Evolutionary conservation across 2,329 filamentous ascomycete genomes (phyloP).

Genomic region (Aspergillus sp.): DNA sequence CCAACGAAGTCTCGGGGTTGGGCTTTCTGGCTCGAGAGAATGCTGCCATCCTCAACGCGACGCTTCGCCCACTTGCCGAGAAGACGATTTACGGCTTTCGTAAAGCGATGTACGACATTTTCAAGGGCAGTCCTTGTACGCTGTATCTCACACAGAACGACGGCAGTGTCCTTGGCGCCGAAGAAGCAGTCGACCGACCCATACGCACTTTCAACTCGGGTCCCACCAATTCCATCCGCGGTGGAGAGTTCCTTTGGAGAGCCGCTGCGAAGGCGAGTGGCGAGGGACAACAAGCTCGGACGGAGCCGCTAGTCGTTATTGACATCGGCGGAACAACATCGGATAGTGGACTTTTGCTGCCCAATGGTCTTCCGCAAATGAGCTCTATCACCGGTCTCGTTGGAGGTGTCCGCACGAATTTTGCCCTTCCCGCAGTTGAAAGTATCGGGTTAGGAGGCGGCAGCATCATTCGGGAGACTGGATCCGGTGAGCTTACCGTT

Average conservation of each 20-base stretch:
- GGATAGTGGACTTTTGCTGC: slow-evolving; percentile 64
- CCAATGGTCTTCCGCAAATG: slow-evolving; percentile 62
- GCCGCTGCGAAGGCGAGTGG: background rate
- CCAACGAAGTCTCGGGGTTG: slow-evolving; percentile 47
- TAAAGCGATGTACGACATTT: slow-evolving; percentile 50
- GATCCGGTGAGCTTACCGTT: slow-evolving; percentile 48
- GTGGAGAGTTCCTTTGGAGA: slow-evolving; percentile 29
- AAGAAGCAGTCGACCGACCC: slow-evolving; percentile 52
- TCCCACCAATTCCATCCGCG: slow-evolving; percentile 59
- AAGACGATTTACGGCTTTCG: slow-evolving; percentile 53
- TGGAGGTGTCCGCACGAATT: slow-evolving; percentile 16
- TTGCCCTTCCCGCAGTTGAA: slow-evolving; percentile 13
- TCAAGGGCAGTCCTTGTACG: slow-evolving; percentile 40
- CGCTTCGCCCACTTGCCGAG: slow-evolving; percentile 53
- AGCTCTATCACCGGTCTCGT: slow-evolving; percentile 16
- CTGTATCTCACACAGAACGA: slow-evolving; percentile 60
- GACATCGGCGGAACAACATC: slow-evolving; percentile 71
- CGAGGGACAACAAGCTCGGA: background rate
- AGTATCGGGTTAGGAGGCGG: slow-evolving; percentile 16
- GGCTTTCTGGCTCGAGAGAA: slow-evolving; percentile 58
- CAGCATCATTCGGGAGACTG: slow-evolving; percentile 41
- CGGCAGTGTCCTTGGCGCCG: slow-evolving; percentile 54
- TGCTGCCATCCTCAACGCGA: slow-evolving; percentile 56
- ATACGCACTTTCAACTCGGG: slow-evolving; percentile 60
- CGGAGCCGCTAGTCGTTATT: slow-evolving; percentile 54